Conservation (phyloP, 345 rosid genomes). For the Litchi chinensis region DNA sequence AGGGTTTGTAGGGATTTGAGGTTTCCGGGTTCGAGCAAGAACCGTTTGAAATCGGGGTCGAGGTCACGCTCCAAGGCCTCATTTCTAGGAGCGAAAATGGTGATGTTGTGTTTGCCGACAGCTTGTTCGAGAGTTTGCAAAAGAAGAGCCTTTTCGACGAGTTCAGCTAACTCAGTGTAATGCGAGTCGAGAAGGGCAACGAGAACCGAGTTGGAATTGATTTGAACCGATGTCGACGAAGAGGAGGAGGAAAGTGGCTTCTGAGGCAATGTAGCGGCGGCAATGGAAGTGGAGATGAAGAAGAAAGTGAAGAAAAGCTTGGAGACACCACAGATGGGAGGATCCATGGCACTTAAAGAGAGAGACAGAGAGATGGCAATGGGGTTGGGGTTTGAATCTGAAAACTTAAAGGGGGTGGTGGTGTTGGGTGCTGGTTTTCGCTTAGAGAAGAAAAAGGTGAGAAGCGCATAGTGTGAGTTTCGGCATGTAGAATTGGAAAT, state of each 20-base stretch:
- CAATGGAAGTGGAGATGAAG: constrained; percentile 28
- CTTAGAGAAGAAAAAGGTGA: constrained; percentile 25
- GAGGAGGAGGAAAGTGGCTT: constrained; percentile 26
- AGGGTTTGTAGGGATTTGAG: constrained; percentile 79
- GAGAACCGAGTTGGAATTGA: constrained; percentile 92
- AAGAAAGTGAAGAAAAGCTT: constrained; percentile 7
- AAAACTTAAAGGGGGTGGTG: background rate
- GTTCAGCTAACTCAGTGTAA: constrained; percentile 88
- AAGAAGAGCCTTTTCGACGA: constrained; percentile 89
- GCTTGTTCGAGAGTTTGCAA: constrained; percentile 84
- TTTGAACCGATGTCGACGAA: constrained; percentile 40
- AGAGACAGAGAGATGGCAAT: constrained; percentile 9
- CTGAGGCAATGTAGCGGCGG: constrained; percentile 58
- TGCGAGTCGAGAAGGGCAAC: constrained; percentile 96
- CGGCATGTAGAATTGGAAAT: too few species aligned
- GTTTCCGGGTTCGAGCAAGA: constrained; percentile 90
- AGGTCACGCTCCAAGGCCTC: constrained; percentile 83
- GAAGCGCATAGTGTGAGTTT: background rate
- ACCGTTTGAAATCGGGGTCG: constrained; percentile 86
- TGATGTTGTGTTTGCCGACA: constrained; percentile 78
- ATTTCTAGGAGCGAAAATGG: constrained; percentile 91
- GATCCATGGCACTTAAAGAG: constrained; percentile 54
- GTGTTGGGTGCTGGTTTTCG: background rate
- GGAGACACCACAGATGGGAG: constrained; percentile 50
- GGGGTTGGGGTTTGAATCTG: background rate